Evolutionary conservation across 2,329 filamentous ascomycete genomes (phyloP).

Genomic region (Ophiostoma novo-ulmi): DNA sequence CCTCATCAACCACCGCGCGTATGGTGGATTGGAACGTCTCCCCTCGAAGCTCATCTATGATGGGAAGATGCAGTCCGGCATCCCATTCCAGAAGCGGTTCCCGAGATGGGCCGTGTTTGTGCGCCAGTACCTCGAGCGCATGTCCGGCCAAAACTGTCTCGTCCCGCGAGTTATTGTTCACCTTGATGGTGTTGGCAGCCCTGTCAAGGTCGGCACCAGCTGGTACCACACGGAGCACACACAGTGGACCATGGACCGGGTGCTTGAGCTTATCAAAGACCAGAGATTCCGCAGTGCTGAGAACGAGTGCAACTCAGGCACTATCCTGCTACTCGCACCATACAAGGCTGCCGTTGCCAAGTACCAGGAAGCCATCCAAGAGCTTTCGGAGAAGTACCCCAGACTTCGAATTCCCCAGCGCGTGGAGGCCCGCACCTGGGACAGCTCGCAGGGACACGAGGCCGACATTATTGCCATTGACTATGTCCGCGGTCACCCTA

Average conservation of each 20-base stretch:
- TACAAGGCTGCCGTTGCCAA: conserved; percentile 39
- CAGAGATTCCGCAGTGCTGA: conserved; percentile 34
- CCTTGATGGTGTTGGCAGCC: conserved; percentile 17
- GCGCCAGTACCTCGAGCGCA: conserved; percentile 25
- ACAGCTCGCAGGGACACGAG: conserved; percentile 45
- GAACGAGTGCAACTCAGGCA: conserved; percentile 31
- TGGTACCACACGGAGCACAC: conserved; percentile 41
- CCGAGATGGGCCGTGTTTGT: conserved; percentile 26
- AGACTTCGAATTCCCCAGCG: conserved; percentile 26
- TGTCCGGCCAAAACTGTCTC: conserved; percentile 24
- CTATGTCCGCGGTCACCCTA: conserved; percentile 39
- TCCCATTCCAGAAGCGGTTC: conserved; percentile 24
- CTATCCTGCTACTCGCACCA: conserved; percentile 42
- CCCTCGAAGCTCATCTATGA: conserved; percentile 42
- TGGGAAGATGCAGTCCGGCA: conserved; percentile 36
- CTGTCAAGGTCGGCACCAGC: conserved; percentile 33
- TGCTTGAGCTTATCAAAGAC: conserved; percentile 34
- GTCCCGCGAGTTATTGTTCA: conserved; percentile 39
- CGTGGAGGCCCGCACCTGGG: conserved; percentile 42
- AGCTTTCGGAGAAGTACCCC: conserved; percentile 32
- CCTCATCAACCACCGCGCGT: conserved; percentile 33
- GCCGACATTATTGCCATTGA: conserved; percentile 47
- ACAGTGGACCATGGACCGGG: conserved; percentile 36
- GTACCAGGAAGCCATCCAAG: conserved; percentile 33
- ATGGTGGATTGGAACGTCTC: conserved; percentile 36